phyloP scores from a whole-genome alignment of 495 filamentous ascomycete genomes.

The Rhypophila decipiens region DNA sequence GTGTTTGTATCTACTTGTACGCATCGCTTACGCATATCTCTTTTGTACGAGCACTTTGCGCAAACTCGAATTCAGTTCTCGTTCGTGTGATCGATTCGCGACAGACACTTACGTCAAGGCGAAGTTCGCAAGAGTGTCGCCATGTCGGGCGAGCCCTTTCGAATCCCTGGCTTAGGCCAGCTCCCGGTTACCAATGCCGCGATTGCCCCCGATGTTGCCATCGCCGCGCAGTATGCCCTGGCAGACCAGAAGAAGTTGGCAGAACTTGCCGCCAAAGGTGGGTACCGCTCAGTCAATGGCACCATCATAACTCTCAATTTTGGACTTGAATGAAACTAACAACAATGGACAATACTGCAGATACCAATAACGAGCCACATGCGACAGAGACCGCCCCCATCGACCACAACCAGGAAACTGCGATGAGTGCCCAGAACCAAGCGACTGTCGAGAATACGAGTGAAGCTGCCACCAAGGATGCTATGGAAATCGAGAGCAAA shows the following conservation, averaged over 20 bases:
- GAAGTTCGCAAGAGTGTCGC: constrained; percentile 1
- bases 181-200: constrained; percentile 21
- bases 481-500: constrained; percentile 14
- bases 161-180: constrained; percentile 36
- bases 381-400: neutral
- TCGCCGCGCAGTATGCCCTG: constrained; percentile 7
- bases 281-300: no score
- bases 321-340: neutral
- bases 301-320: neutral
- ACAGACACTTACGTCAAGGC: neutral
- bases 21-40: neutral
- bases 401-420: no score
- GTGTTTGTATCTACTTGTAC: neutral
- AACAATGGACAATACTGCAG: constrained; percentile 6
- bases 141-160: constrained; percentile 37
- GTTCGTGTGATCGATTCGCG: neutral
- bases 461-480: neutral
- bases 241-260: neutral
- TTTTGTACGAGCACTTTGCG: neutral
- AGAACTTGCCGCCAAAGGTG: neutral
- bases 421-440: neutral
- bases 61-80: neutral
- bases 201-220: constrained; percentile 16
- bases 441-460: neutral
- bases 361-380: neutral